phyloP scores from a whole-genome alignment of 108 stramenopile species.

The Pseudonitzschia multiseries region DNA sequence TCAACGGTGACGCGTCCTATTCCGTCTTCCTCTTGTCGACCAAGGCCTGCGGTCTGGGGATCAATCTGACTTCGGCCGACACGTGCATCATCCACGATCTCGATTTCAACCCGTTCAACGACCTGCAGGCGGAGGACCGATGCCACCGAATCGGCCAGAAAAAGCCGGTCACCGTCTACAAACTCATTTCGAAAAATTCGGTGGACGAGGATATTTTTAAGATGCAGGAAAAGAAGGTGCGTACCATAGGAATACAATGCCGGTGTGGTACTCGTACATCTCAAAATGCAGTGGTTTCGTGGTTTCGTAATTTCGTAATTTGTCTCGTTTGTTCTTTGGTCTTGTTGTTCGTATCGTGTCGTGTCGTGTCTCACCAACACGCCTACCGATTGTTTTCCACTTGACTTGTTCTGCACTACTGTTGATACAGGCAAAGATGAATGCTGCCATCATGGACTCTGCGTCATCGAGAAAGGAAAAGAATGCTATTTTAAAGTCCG shows the following conservation, averaged over 20 bases:
- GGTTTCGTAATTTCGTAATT: too few species aligned
- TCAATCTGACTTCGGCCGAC: slow-evolving; percentile 89
- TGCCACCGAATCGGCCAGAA: slow-evolving; percentile 81
- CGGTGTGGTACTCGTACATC: too few species aligned
- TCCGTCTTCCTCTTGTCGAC: slow-evolving; percentile 85
- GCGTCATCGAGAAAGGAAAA: slow-evolving; percentile 8
- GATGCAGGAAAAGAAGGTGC: slow-evolving; percentile 79
- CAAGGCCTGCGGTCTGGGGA: slow-evolving; percentile 62
- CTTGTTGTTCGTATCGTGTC: too few species aligned
- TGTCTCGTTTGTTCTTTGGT: too few species aligned
- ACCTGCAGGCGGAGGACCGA: slow-evolving; percentile 90
- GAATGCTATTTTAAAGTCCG: slow-evolving; percentile 7
- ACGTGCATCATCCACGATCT: slow-evolving; percentile 96
- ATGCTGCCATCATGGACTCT: slow-evolving; percentile 13
- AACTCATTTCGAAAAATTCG: slow-evolving; percentile 67
- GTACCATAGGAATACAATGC: slow-evolving; percentile 61
- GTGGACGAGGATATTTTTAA: slow-evolving; percentile 81
- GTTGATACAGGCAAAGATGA: slow-evolving; percentile 6
- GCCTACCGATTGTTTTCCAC: too few species aligned
- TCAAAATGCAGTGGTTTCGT: too few species aligned
- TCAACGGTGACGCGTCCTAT: slow-evolving; percentile 63
- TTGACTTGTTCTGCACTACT: background rate
- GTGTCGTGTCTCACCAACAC: background rate
- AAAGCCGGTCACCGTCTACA: slow-evolving; percentile 71
- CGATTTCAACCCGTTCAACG: slow-evolving; percentile 97